phyloP scores from a whole-genome alignment of 2,329 filamentous ascomycete genomes.

The Sclerotinia subarctica region DNA sequence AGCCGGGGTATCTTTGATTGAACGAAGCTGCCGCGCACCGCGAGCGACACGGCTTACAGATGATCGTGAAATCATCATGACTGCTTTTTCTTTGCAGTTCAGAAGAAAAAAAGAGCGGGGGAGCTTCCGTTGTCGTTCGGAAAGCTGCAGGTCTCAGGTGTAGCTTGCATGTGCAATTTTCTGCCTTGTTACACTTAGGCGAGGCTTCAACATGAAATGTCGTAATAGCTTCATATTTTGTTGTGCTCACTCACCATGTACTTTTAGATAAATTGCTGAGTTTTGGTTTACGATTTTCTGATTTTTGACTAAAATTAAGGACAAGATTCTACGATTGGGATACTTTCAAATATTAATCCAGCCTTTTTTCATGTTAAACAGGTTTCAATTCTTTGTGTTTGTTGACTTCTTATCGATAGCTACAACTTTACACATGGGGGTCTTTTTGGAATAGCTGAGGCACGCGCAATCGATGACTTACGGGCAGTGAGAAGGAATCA shows the following conservation, averaged over 20 bases:
- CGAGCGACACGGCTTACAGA: slow-evolving; percentile 30
- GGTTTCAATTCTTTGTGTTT: neutral
- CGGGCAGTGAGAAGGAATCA: slow-evolving; percentile 16
- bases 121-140: slow-evolving; percentile 13
- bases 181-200: slow-evolving; percentile 20
- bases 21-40: slow-evolving; percentile 32
- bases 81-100: slow-evolving; percentile 24
- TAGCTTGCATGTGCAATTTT: slow-evolving; percentile 19
- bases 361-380: neutral
- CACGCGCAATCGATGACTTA: slow-evolving; percentile 25
- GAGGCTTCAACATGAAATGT: slow-evolving; percentile 20
- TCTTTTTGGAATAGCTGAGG: slow-evolving; percentile 18
- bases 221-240: slow-evolving; percentile 20
- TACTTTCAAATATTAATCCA: neutral
- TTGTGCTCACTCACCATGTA: slow-evolving; percentile 10
- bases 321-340: neutral
- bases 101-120: slow-evolving; percentile 10
- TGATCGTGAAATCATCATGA: slow-evolving; percentile 38
- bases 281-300: too few relatives aligned
- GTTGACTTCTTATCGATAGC: slow-evolving; percentile 20
- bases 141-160: slow-evolving; percentile 8
- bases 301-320: neutral
- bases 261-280: neutral
- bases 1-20: slow-evolving; percentile 20
- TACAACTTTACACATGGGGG: slow-evolving; percentile 19